A percentile compares a stretch with the other conserved stretches of the same genome.
These are phyloP conservation scores for Geoglossum cookeanum DNA, from an alignment of 2,329 filamentous ascomycete genomes.

Conservation along the genomic window DNA sequence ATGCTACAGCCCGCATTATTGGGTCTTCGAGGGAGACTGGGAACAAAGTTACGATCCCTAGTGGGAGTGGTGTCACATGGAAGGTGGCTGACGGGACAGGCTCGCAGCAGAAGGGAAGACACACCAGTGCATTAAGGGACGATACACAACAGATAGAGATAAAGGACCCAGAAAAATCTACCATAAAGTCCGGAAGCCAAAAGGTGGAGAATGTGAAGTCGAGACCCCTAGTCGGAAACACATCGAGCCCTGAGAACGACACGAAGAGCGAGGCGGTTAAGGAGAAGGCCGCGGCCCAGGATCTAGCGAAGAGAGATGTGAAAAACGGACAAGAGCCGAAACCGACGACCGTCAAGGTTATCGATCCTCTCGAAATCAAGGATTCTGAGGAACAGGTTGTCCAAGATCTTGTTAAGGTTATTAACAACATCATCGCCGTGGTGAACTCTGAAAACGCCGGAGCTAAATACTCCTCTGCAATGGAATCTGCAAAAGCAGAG, in stretches of 20 bases:
- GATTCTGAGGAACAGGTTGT: conserved; percentile 72
- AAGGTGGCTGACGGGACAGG: conserved; percentile 44
- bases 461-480: conserved; percentile 56
- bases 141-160: not conserved
- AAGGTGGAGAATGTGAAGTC: conserved; percentile 18
- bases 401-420: conserved; percentile 81
- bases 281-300: not conserved
- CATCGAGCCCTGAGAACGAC: conserved; percentile 10
- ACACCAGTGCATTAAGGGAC: conserved; percentile 23
- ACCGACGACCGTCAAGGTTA: conserved; percentile 37
- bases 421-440: conserved; percentile 89
- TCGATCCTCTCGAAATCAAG: conserved; percentile 59
- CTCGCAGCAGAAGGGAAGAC: conserved; percentile 28
- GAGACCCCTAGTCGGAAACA: conserved; percentile 9
- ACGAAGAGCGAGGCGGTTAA: conserved; percentile 14
- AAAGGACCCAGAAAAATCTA: not conserved
- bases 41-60: conserved; percentile 61
- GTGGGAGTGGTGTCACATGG: conserved; percentile 71
- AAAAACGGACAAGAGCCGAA: conserved; percentile 19
- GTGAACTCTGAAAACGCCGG: conserved; percentile 73
- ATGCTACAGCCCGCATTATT: conserved; percentile 29
- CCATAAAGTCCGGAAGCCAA: conserved; percentile 1
- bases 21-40: conserved; percentile 32
- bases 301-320: not conserved
- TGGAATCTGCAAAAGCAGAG: conserved; percentile 72